Percentiles rank a stretch among this genome's conserved stretches.
These are phyloP conservation scores for Kodamaea kakaduensis DNA, from an alignment of 805 yeast genomes.

Conservation along the genomic window DNA sequence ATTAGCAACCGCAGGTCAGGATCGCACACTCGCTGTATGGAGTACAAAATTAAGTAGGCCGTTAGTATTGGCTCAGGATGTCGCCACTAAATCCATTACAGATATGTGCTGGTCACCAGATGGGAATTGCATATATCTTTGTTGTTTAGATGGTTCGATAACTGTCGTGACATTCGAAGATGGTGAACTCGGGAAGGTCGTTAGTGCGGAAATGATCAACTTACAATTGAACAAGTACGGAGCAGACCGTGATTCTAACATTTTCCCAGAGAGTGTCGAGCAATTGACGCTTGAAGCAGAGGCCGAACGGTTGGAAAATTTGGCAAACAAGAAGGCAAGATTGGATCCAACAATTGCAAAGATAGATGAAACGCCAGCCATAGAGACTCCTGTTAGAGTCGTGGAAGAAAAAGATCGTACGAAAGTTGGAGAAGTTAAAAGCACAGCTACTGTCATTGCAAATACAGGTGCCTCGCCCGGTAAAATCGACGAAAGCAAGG, in stretches of 20 bases:
- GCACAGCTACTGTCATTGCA: too few relatives aligned
- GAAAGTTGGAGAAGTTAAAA: slow-evolving; percentile 1
- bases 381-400: too few relatives aligned
- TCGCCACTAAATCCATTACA: slow-evolving; percentile 73
- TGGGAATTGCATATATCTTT: slow-evolving; percentile 67
- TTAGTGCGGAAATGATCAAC: slow-evolving; percentile 60
- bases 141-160: slow-evolving; percentile 84
- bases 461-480: too few relatives aligned
- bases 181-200: slow-evolving; percentile 61
- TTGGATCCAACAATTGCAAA: slow-evolving; percentile 48
- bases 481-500: too few relatives aligned
- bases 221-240: slow-evolving; percentile 79
- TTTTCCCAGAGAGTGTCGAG: slow-evolving; percentile 81
- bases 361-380: slow-evolving; percentile 71
- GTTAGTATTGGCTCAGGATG: slow-evolving; percentile 70
- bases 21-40: slow-evolving; percentile 85
- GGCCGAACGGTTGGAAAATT: slow-evolving; percentile 15
- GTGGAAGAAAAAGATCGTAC: too few relatives aligned
- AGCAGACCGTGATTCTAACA: slow-evolving; percentile 76
- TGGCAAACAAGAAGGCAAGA: slow-evolving; percentile 21
- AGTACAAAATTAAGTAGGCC: slow-evolving; percentile 75
- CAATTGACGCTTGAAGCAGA: slow-evolving; percentile 72
- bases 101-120: slow-evolving; percentile 87
- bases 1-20: slow-evolving; percentile 96
- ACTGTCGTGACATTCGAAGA: slow-evolving; percentile 61